Percentiles rank a stretch among this genome's conserved stretches.
Conservation (phyloP, 139 green algal genomes). For the Tetradesmus obliquus region DNA sequence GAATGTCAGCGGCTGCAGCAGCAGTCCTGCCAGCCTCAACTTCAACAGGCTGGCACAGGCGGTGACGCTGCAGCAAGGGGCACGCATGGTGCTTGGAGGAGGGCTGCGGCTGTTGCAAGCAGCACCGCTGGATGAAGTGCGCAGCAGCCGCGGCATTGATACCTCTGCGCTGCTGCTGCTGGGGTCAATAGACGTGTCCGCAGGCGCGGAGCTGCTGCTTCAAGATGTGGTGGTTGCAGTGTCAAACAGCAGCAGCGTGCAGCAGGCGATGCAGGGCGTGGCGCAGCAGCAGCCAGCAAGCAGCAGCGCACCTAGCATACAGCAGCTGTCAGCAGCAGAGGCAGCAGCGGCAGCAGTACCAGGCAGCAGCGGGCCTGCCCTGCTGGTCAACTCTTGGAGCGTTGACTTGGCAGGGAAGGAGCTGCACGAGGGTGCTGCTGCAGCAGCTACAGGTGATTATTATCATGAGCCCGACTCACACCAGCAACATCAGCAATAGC, state of each 20-base stretch:
- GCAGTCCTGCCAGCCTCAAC: neutral
- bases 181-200: constrained; percentile 10
- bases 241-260: neutral
- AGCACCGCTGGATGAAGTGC: neutral
- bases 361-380: neutral
- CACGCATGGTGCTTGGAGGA: neutral
- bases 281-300: neutral
- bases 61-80: neutral
- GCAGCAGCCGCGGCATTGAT: neutral
- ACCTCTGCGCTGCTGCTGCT: neutral
- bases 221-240: neutral
- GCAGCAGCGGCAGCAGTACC: neutral
- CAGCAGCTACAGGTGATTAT: neutral
- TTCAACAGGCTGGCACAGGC: neutral
- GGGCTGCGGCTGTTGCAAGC: constrained; percentile 1
- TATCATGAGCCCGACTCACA: neutral
- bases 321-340: constrained; percentile 7
- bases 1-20: constrained; percentile 5
- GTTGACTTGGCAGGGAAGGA: neutral
- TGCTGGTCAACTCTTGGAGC: neutral
- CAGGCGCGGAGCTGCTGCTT: neutral
- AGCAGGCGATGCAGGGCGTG: neutral
- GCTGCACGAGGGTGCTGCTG: neutral
- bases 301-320: neutral
- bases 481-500: neutral